Conservation (phyloP, 495 filamentous ascomycete genomes). For the Endocarpon pusillum region DNA sequence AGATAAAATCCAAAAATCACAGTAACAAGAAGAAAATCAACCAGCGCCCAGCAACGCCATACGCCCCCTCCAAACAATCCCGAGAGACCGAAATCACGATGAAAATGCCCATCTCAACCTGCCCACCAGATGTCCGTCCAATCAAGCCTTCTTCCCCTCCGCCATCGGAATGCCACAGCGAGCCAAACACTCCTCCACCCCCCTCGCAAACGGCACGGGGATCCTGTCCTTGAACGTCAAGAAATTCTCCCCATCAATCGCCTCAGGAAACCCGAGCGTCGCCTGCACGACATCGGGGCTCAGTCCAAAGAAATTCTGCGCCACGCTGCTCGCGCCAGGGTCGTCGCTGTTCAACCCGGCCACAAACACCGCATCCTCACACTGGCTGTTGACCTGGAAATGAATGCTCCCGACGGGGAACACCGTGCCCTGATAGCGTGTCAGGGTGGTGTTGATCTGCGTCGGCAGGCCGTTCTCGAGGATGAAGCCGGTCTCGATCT, state of each 20-base stretch:
- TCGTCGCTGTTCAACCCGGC: conserved; percentile 32
- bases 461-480: conserved; percentile 30
- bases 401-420: conserved; percentile 35
- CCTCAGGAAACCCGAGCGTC: conserved; percentile 20
- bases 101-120: no score
- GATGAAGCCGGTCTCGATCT: conserved; percentile 28
- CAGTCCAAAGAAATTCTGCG: conserved; percentile 33
- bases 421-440: conserved; percentile 25
- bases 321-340: conserved; percentile 27
- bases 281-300: conserved; percentile 26
- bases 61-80: no score
- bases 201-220: conserved; percentile 27
- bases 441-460: conserved; percentile 18
- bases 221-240: conserved; percentile 25
- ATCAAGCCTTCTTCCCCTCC: no score
- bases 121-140: no score
- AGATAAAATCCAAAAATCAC: no score
- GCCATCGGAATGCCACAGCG: conserved; percentile 17
- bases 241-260: conserved; percentile 26
- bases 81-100: no score
- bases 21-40: no score
- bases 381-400: conserved; percentile 35
- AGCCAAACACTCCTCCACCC: conserved; percentile 28
- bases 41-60: no score
- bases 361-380: conserved; percentile 29